These are phyloP conservation scores for Alternaria conjuncta DNA, from an alignment of 2,329 filamentous ascomycete species.

Conservation along the genomic window DNA sequence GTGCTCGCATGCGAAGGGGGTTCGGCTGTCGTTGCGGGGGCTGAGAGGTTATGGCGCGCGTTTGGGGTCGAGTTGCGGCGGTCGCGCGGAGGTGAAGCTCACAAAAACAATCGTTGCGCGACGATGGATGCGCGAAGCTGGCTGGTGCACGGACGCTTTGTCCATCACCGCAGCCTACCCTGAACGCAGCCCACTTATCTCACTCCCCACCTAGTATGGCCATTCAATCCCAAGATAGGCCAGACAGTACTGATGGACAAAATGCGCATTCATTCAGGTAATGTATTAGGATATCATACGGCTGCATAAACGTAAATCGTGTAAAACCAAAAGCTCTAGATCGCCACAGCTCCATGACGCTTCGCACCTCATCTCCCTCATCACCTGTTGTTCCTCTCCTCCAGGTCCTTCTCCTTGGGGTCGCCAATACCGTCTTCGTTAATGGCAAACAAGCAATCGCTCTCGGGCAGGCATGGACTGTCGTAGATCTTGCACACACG, in stretches of 20 bases:
- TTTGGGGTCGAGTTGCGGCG: slow-evolving; percentile 16
- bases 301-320: slow-evolving; percentile 3
- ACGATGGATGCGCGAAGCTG: slow-evolving; percentile 25
- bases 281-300: slow-evolving; percentile 3
- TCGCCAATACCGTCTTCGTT: slow-evolving; percentile 97
- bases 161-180: neutral
- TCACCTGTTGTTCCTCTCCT: slow-evolving; percentile 62
- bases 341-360: slow-evolving; percentile 2
- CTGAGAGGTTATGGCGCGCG: slow-evolving; percentile 18
- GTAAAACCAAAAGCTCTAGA: slow-evolving; percentile 9
- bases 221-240: neutral
- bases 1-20: slow-evolving; percentile 64
- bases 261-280: neutral
- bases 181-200: neutral
- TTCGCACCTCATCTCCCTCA: neutral
- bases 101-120: slow-evolving; percentile 42
- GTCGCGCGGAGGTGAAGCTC: slow-evolving; percentile 30
- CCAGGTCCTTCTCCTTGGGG: slow-evolving; percentile 91
- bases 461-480: slow-evolving; percentile 94
- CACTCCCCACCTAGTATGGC: neutral
- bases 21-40: neutral
- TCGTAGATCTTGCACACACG: slow-evolving; percentile 99
- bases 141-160: slow-evolving; percentile 26
- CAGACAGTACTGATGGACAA: neutral
- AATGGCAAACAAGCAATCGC: slow-evolving; percentile 95